Percentiles rank a stretch among this genome's conserved stretches.
Conservation (phyloP, 2,329 filamentous ascomycete species). For the Coniosporium tulheliwenetii region DNA sequence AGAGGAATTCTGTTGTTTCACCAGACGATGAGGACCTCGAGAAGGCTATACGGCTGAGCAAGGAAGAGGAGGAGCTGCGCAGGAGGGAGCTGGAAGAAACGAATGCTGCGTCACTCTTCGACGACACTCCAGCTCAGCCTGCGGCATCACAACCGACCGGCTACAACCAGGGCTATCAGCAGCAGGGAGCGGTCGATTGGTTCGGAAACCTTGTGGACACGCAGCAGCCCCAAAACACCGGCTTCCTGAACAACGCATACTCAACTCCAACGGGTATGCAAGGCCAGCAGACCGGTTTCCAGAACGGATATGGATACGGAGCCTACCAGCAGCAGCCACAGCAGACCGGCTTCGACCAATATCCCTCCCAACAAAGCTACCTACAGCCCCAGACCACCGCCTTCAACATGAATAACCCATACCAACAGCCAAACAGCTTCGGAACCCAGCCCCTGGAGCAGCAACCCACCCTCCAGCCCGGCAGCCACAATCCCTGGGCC, state of each 20-base stretch:
- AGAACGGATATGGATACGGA: constrained; percentile 54
- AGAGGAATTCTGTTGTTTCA: constrained; percentile 26
- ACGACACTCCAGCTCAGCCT: constrained; percentile 51
- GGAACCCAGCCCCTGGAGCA: constrained; percentile 34
- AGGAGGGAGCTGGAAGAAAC: constrained; percentile 73
- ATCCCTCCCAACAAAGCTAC: constrained; percentile 26
- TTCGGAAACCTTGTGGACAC: constrained; percentile 87
- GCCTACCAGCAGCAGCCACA: constrained; percentile 45
- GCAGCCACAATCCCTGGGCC: constrained; percentile 92
- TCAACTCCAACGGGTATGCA: constrained; percentile 65
- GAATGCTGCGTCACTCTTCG: constrained; percentile 79
- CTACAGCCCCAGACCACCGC: constrained; percentile 44
- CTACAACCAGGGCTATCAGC: constrained; percentile 94
- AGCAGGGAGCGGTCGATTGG: constrained; percentile 92
- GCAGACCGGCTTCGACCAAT: constrained; percentile 51
- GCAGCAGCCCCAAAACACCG: constrained; percentile 48
- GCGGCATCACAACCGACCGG: constrained; percentile 68
- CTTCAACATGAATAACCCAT: constrained; percentile 43
- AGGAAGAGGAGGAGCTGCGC: constrained; percentile 81
- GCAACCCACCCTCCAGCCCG: constrained; percentile 53
- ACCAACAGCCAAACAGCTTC: constrained; percentile 33
- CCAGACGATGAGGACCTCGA: constrained; percentile 72
- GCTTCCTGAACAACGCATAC: constrained; percentile 52
- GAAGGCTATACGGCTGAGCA: constrained; percentile 89
- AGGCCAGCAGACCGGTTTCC: constrained; percentile 46